These are phyloP conservation scores for Aspergillus awamori DNA, from an alignment of 2,329 filamentous ascomycete genomes.

Conservation along the genomic window DNA sequence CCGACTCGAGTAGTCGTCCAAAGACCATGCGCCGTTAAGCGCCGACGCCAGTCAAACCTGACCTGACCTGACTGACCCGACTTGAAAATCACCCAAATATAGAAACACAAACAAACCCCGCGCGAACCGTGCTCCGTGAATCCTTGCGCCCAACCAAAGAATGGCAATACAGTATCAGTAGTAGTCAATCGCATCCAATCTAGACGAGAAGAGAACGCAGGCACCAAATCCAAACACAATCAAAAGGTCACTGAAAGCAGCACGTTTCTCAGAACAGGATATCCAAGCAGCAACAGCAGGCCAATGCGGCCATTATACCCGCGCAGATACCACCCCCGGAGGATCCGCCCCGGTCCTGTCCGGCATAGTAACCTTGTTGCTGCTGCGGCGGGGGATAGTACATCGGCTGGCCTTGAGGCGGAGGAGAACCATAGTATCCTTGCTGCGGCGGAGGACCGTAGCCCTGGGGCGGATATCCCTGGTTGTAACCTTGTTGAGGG, in stretches of 20 bases:
- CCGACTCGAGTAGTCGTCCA: not conserved
- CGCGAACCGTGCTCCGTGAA: not conserved
- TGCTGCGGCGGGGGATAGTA: conserved; percentile 44
- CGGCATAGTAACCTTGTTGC: conserved; percentile 42
- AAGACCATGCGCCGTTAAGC: conserved; percentile 1
- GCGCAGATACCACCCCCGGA: conserved; percentile 48
- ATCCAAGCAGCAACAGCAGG: conserved; percentile 56
- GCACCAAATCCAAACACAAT: conserved; percentile 18
- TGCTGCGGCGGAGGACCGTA: conserved; percentile 27
- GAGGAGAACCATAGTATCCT: conserved; percentile 31
- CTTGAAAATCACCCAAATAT: not conserved
- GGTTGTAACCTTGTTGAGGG: conserved; percentile 21
- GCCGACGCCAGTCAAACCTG: not conserved
- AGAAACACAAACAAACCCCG: not conserved
- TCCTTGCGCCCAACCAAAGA: not conserved
- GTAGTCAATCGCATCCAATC: not conserved
- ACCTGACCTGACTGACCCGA: not conserved
- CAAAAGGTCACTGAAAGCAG: not conserved
- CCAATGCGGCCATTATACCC: conserved; percentile 50
- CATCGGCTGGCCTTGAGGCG: conserved; percentile 33
- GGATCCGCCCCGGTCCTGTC: conserved; percentile 34
- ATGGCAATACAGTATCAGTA: not conserved
- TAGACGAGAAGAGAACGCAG: conserved; percentile 7
- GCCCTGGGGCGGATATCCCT: conserved; percentile 32
- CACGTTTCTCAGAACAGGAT: conserved; percentile 41